Percentiles rank a stretch among this genome's conserved stretches.
Evolutionary conservation across 2,329 filamentous ascomycete genomes (phyloP).

Genomic region (Fusarium longipes): DNA sequence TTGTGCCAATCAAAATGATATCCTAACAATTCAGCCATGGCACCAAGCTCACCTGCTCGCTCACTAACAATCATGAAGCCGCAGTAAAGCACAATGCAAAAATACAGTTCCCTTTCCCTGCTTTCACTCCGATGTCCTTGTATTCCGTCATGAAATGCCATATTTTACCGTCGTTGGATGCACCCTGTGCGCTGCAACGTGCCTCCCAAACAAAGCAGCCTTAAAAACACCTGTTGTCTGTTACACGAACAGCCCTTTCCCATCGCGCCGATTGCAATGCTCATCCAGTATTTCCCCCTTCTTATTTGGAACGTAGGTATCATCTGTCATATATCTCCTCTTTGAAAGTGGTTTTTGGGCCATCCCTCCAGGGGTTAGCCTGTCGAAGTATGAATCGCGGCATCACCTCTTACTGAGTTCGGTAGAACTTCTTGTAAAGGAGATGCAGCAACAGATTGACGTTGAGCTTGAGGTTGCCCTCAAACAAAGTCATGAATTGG

Average conservation of each 20-base stretch:
- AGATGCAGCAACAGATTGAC: slow-evolving; percentile 97
- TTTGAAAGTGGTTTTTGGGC: slow-evolving; percentile 14
- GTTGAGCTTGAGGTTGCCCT: slow-evolving; percentile 85
- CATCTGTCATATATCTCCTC: slow-evolving; percentile 24
- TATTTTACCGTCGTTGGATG: slow-evolving; percentile 39
- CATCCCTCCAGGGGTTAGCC: slow-evolving; percentile 34
- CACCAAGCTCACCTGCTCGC: slow-evolving; percentile 20
- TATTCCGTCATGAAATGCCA: slow-evolving; percentile 39
- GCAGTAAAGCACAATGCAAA: slow-evolving; percentile 20
- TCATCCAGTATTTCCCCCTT: slow-evolving; percentile 33
- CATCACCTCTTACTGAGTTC: slow-evolving; percentile 64
- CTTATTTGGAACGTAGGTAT: slow-evolving; percentile 32
- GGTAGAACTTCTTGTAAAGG: slow-evolving; percentile 99
- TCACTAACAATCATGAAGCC: slow-evolving; percentile 20
- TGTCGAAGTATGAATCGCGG: slow-evolving; percentile 14
- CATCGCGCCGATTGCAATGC: slow-evolving; percentile 46
- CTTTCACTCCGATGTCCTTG: slow-evolving; percentile 28
- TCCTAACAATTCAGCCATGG: slow-evolving; percentile 36
- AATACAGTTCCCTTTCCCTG: slow-evolving; percentile 32
- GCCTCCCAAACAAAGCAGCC: slow-evolving; percentile 41
- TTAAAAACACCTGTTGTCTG: slow-evolving; percentile 41
- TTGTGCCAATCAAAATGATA: slow-evolving; percentile 44
- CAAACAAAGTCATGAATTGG: slow-evolving; percentile 95
- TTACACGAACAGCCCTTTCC: slow-evolving; percentile 33
- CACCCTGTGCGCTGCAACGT: slow-evolving; percentile 31